Conservation (phyloP, 768 basidiomycete species). For the Suillus spraguei region DNA sequence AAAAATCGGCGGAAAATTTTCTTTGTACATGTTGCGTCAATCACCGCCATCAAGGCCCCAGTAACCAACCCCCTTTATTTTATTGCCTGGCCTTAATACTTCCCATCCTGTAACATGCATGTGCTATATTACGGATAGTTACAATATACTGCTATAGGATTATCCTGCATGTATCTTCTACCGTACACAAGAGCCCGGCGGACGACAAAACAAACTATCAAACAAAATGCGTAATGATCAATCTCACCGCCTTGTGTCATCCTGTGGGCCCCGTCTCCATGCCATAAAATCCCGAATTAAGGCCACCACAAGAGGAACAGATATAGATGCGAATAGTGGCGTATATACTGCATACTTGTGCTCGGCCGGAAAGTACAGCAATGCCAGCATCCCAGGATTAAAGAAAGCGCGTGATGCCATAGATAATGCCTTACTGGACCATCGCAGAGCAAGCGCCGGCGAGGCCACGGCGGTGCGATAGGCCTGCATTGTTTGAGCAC, state of each 20-base stretch:
- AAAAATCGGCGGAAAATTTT: not conserved
- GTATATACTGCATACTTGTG: conserved; percentile 98
- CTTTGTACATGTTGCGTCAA: not conserved
- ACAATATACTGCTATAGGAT: not conserved
- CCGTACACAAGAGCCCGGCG: not conserved
- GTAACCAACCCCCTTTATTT: not conserved
- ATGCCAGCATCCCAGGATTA: conserved; percentile 93
- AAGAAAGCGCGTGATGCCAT: conserved; percentile 90
- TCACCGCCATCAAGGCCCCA: not conserved
- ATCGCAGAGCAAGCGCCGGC: conserved; percentile 45
- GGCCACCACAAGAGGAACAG: conserved; percentile 80
- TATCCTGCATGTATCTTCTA: not conserved
- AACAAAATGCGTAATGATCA: conserved; percentile 1
- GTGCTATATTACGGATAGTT: not conserved
- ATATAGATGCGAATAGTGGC: conserved; percentile 89
- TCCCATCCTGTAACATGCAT: not conserved
- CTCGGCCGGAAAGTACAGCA: conserved; percentile 97
- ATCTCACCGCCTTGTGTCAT: conserved; percentile 19
- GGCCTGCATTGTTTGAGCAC: conserved; percentile 20
- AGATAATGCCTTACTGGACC: conserved; percentile 63
- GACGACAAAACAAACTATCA: not conserved
- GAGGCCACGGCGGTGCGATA: conserved; percentile 21
- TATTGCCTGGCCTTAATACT: not conserved
- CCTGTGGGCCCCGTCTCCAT: conserved; percentile 46
- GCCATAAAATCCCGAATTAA: conserved; percentile 70